phyloP scores from a whole-genome alignment of 2,329 filamentous ascomycete genomes.

The Cadophora malorum region DNA sequence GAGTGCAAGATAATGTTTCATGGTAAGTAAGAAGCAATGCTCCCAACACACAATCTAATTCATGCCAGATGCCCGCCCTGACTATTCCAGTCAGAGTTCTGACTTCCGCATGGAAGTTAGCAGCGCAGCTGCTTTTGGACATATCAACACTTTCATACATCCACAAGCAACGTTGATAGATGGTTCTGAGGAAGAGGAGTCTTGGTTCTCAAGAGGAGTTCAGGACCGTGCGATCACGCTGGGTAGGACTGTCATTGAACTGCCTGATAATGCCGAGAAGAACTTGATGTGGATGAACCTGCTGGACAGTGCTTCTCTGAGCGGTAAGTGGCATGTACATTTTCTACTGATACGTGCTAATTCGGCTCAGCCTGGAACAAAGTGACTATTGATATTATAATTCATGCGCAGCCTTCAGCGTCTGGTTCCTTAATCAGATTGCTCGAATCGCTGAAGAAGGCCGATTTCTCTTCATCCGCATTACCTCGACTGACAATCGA shows the following conservation, averaged over 20 bases:
- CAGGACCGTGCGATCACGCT: constrained; percentile 59
- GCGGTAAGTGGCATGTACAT: constrained; percentile 53
- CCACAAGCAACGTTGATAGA: constrained; percentile 76
- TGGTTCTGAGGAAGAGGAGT: constrained; percentile 68
- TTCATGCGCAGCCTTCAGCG: constrained; percentile 74
- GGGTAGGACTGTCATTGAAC: constrained; percentile 71
- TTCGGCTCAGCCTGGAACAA: constrained; percentile 72
- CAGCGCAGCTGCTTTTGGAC: constrained; percentile 69
- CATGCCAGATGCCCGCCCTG: constrained; percentile 73
- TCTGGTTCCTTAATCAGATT: constrained; percentile 79
- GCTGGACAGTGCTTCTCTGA: constrained; percentile 75
- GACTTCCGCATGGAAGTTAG: constrained; percentile 72
- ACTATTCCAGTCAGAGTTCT: constrained; percentile 73
- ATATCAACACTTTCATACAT: constrained; percentile 76
- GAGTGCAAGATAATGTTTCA: constrained; percentile 70
- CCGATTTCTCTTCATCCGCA: constrained; percentile 75
- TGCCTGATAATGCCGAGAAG: constrained; percentile 69
- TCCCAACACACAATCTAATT: constrained; percentile 24
- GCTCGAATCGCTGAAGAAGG: constrained; percentile 74
- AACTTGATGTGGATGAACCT: constrained; percentile 78
- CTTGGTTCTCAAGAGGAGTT: constrained; percentile 68
- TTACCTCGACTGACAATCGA: constrained; percentile 84
- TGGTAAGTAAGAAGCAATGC: constrained; percentile 45
- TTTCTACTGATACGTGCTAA: constrained; percentile 33
- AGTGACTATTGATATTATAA: constrained; percentile 79